Conservation (phyloP, 2,329 filamentous ascomycete species). For the Pestalotiopsis sp. region DNA sequence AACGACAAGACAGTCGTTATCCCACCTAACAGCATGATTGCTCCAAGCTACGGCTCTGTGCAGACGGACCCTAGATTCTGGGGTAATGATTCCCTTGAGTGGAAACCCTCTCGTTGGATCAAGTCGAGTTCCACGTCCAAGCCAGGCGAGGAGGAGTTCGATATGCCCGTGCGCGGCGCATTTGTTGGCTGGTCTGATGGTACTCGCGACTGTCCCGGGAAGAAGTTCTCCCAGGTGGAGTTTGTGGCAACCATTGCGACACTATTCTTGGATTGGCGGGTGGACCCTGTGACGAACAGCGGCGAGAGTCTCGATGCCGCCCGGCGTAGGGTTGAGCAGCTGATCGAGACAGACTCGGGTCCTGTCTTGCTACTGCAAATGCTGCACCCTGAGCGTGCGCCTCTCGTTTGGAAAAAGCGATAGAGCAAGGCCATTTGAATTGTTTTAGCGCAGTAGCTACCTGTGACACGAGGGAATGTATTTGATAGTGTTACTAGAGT, state of each 20-base stretch:
- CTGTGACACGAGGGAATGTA: too few species aligned
- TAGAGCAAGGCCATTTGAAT: not conserved
- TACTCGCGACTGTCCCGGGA: constrained; percentile 23
- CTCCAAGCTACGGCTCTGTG: constrained; percentile 22
- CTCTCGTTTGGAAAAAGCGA: constrained; percentile 16
- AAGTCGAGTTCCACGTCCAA: not conserved
- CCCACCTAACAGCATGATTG: constrained; percentile 25
- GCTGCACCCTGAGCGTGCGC: constrained; percentile 17
- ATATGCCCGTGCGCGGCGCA: constrained; percentile 12
- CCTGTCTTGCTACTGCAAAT: constrained; percentile 16
- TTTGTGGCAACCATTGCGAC: constrained; percentile 21
- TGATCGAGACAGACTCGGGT: constrained; percentile 9
- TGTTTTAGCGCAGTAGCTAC: too few species aligned
- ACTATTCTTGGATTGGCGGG: constrained; percentile 20
- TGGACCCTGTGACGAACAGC: constrained; percentile 22
- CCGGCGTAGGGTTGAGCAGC: not conserved
- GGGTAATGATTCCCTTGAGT: constrained; percentile 26
- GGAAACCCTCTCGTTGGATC: constrained; percentile 30
- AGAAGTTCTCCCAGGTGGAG: constrained; percentile 26
- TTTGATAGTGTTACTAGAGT: too few species aligned
- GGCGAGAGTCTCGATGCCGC: constrained; percentile 20
- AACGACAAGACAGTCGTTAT: not conserved
- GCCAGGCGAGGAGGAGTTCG: constrained; percentile 14
- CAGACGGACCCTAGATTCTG: constrained; percentile 30
- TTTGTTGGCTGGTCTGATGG: constrained; percentile 26